These are phyloP conservation scores for Colletotrichum liaoningense DNA, from an alignment of 2,329 filamentous ascomycete species.

Conservation along the genomic window DNA sequence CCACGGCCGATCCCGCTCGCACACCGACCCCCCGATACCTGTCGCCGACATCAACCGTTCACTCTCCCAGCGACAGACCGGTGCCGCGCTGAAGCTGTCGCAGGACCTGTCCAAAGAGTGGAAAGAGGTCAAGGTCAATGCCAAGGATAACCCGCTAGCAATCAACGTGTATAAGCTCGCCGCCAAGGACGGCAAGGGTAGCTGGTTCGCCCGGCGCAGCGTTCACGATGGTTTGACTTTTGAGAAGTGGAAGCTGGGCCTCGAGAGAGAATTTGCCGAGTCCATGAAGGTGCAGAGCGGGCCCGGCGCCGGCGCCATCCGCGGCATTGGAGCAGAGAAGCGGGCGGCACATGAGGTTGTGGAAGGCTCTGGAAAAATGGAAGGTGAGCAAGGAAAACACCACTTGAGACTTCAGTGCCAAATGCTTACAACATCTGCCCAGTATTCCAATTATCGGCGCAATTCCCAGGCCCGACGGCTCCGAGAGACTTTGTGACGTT, in stretches of 20 bases:
- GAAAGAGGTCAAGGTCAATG: conserved; percentile 83
- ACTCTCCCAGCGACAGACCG: conserved; percentile 48
- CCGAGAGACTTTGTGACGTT: conserved; percentile 89
- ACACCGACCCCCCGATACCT: conserved; percentile 65
- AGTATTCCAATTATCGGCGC: conserved; percentile 88
- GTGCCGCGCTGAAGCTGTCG: conserved; percentile 59
- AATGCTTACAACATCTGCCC: conserved; percentile 34
- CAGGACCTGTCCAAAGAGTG: conserved; percentile 80
- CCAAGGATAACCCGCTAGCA: conserved; percentile 79
- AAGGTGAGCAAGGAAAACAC: conserved; percentile 59
- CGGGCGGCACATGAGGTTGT: conserved; percentile 72
- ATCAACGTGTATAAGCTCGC: conserved; percentile 84
- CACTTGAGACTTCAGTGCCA: conserved; percentile 8
- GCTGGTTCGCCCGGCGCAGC: conserved; percentile 90
- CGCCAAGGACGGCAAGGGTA: conserved; percentile 82
- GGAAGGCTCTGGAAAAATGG: conserved; percentile 70
- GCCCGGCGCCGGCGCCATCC: conserved; percentile 79
- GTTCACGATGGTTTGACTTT: conserved; percentile 84
- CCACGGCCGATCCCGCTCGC: conserved; percentile 62
- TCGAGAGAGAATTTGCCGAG: conserved; percentile 84
- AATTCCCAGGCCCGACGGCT: conserved; percentile 89
- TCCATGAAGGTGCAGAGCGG: conserved; percentile 77
- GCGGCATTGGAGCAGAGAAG: conserved; percentile 87
- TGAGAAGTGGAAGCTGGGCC: conserved; percentile 79
- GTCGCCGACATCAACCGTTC: conserved; percentile 65